These are phyloP conservation scores for Pythium aquatile DNA, from an alignment of 352 stramenopile genomes.

Conservation along the genomic window DNA sequence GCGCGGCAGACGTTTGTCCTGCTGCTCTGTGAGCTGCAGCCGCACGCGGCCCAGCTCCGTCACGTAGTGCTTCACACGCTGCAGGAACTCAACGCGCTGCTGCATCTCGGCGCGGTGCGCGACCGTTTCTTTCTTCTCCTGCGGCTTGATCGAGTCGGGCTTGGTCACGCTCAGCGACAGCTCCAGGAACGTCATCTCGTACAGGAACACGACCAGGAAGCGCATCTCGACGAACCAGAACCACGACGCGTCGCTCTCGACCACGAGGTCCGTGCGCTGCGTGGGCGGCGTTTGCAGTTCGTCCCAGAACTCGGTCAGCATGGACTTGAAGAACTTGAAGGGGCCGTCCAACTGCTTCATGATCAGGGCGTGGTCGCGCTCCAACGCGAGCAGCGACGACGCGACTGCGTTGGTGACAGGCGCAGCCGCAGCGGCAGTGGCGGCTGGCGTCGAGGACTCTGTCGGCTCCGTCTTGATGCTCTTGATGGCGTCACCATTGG, in stretches of 20 bases:
- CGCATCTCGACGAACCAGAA: constrained; percentile 86
- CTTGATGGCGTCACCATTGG: background rate
- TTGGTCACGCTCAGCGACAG: constrained; percentile 84
- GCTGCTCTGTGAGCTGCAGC: constrained; percentile 40
- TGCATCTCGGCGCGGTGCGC: constrained; percentile 77
- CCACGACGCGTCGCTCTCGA: constrained; percentile 61
- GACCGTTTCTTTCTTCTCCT: constrained; percentile 49
- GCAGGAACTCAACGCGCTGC: constrained; percentile 69
- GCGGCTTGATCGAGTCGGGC: constrained; percentile 41
- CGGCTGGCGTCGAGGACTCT: background rate
- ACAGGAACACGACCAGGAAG: constrained; percentile 78
- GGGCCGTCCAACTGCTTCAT: constrained; percentile 19
- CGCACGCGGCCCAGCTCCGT: constrained; percentile 50
- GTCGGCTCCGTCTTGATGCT: background rate
- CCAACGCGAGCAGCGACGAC: constrained; percentile 5
- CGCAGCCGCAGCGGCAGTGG: background rate
- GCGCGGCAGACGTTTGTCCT: constrained; percentile 42
- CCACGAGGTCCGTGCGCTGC: constrained; percentile 32
- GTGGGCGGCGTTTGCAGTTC: constrained; percentile 53
- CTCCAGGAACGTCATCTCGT: constrained; percentile 86
- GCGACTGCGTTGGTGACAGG: background rate
- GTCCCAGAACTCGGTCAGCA: constrained; percentile 71
- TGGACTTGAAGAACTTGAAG: constrained; percentile 55
- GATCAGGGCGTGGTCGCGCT: constrained; percentile 19
- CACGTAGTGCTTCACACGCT: constrained; percentile 59